These are phyloP conservation scores for Spinacia oleracea DNA, from an alignment of 179 eudicot genomes.

Conservation along the genomic window DNA sequence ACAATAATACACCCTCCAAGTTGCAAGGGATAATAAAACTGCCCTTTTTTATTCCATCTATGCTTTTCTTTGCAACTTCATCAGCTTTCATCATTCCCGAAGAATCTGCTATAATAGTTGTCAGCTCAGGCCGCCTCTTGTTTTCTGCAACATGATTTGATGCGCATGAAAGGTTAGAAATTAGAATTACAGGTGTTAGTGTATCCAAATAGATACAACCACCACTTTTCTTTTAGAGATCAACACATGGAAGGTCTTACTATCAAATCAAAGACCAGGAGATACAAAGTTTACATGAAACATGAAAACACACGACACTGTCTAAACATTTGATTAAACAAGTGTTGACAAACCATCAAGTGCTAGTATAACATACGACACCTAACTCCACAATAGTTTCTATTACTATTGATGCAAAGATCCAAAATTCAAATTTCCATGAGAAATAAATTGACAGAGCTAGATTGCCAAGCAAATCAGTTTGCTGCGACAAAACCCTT, in stretches of 20 bases:
- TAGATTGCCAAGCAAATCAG: no score
- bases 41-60: slow-evolving; percentile 66
- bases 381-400: no score
- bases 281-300: no score
- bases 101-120: slow-evolving; percentile 66
- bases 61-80: slow-evolving; percentile 78
- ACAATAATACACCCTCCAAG: slow-evolving; percentile 60
- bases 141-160: slow-evolving; percentile 51
- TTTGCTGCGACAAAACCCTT: no score
- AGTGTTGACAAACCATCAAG: no score
- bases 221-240: not conserved
- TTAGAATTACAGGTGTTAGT: not conserved
- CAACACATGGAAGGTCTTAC: not conserved
- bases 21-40: slow-evolving; percentile 76
- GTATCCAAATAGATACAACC: not conserved
- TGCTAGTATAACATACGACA: no score
- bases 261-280: not conserved
- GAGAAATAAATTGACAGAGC: no score
- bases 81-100: slow-evolving; percentile 87
- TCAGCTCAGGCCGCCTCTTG: slow-evolving; percentile 69
- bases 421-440: no score
- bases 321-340: no score
- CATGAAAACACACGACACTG: no score
- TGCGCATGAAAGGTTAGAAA: not conserved
- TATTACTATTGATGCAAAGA: no score